Base-by-base conservation (phyloP, 805 yeast species). In the Isabelozyma heimii region DNA sequence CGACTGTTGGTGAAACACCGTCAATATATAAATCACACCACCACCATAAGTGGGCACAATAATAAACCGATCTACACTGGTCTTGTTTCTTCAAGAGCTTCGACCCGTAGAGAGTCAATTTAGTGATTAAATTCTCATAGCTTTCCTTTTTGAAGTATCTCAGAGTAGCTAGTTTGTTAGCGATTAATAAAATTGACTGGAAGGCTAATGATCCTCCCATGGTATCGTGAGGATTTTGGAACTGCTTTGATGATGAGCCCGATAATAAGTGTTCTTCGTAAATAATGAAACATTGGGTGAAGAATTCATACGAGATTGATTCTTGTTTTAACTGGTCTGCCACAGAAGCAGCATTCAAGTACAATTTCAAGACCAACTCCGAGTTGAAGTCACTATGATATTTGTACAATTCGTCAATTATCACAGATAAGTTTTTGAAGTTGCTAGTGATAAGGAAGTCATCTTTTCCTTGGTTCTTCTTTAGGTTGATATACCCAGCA, bases 11-110 rank as follows among this genome's bases (percentile, higher is more conserved):
- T 10, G 69, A 61, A 6, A 57, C 66, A n/a, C 45, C 45, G 30
- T 50, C 50, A n/a, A 65, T 60, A 45, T 63, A 64, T 14, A 76
- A 52, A 51, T 87, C 91, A 20, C 85, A 83, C 60, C 92, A 87
- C 94, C 96, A 89, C 97, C 97, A 94, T 44, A 94, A 70, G 67
- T 94, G 97, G 1, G 96, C 84, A 40, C 97, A 91, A 45, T 82
- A 68, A 62, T 87, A 89, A 5, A 91, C 96, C 0, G 96, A 85
- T 13, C 97, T 81, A 65, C 97, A 91, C 66, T 94, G 99, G 60
- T 92, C 98, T 35, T 94, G 91, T 65, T 92, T 92, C 65, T 89
- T 90, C 59, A 92, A 75, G 45, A 94, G 75, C 65, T 89, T 89
- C 12, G 96, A 89, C 5, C 96, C 96, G 59, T 90, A 89, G 43